A percentile compares a stretch with the other conserved stretches of the same genome.
Evolutionary conservation across 345 rosid species (phyloP).

Genomic region (Erucastrum elatum): DNA sequence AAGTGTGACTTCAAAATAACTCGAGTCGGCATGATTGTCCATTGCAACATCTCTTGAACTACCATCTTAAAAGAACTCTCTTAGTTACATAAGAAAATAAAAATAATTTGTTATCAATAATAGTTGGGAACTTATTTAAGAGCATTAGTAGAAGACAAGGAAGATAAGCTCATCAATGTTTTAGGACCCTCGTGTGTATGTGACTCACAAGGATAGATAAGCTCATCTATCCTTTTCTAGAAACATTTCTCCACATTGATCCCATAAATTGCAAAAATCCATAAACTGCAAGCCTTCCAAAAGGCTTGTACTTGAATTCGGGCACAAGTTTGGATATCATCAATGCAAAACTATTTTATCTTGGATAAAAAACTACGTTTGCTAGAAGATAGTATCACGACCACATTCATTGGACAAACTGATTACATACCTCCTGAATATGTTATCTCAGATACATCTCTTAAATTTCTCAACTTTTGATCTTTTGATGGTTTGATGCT

Average conservation of each 20-base stretch:
- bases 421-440: constrained; percentile 27
- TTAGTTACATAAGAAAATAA: neutral
- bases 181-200: constrained; percentile 35
- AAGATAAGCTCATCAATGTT: constrained; percentile 29
- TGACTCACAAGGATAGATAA: constrained; percentile 30
- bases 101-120: neutral
- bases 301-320: neutral
- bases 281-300: neutral
- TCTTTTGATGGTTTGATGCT: neutral
- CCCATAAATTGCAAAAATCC: neutral
- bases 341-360: constrained; percentile 12
- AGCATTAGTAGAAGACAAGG: constrained; percentile 26
- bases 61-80: neutral
- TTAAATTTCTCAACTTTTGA: too few relatives aligned
- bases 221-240: constrained; percentile 24
- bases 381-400: neutral
- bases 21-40: neutral
- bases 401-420: neutral
- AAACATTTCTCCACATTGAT: constrained; percentile 8
- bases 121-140: constrained; percentile 31
- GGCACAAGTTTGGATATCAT: neutral
- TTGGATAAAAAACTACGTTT: constrained; percentile 18
- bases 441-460: too few relatives aligned
- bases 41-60: constrained; percentile 19
- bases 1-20: neutral